Evolutionary conservation across 352 stramenopile genomes (phyloP), one percentile per base, ranked within the genome.

Genomic region (Globisporangium echinulatum): DNA sequence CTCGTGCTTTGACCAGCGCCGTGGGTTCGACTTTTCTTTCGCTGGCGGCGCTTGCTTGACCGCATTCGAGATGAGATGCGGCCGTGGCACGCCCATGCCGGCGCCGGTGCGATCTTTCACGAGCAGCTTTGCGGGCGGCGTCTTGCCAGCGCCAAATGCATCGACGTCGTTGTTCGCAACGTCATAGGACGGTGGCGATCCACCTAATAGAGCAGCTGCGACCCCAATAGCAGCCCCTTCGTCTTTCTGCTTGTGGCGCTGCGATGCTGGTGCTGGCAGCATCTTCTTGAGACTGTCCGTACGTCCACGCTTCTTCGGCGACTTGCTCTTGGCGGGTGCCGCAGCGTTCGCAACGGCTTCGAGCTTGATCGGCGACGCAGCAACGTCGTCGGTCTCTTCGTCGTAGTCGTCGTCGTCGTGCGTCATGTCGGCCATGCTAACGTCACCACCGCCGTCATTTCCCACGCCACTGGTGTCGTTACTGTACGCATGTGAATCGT

Each of bases 11-110:
- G 82, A 92, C 85, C 85, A 94, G 39, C 85, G 62, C 49, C 85
- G 62, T 13, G 85, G 85, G 54, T 94, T 94, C 37, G 82, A 92
- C 54, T 94, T 94, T 50, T 94, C 85, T 53, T 92, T 90, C 37
- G 82, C 82, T 1, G 82, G 82, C 10, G 85, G 82, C 15, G 85
- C 80, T 52, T 88, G 82, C 52, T 92, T 90, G 10, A 92, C 78
- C 0, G 80, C 80, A 40, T 87, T 90, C 14, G 79, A 67, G 52
- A 92, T 92, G 56, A 88, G 72, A 58, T 88, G 80, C 2, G 79
- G 75, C 44, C 76, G 75, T 19, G 82, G 78, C 14, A 86, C 73
- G 40, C 82, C 82, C 75, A 92, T 88, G n/a, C 76, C 80, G 39
- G 69, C 83, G 6, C 82, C 78, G 39, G 73, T 85, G 65, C 82